phyloP scores from a whole-genome alignment of 2,329 filamentous ascomycete species.

The Lachnellula subtilissima region DNA sequence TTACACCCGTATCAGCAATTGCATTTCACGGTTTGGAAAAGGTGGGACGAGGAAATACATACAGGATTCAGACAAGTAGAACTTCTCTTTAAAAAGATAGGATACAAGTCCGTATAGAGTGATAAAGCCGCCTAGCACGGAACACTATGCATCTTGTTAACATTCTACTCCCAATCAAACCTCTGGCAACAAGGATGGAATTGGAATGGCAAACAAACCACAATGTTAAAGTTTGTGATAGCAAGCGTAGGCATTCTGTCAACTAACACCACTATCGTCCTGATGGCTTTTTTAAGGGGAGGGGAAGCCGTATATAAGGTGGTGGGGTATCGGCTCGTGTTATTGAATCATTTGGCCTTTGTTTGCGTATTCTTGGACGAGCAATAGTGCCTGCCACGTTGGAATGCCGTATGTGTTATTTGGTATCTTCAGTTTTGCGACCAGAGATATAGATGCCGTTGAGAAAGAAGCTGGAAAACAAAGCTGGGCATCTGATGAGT shows the following conservation, averaged over 20 bases:
- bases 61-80: slow-evolving; percentile 88
- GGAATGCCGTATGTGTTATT: not conserved
- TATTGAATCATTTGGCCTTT: slow-evolving; percentile 41
- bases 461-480: not conserved
- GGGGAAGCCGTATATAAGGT: slow-evolving; percentile 29
- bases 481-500: too few species aligned
- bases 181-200: not conserved
- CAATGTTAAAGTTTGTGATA: slow-evolving; percentile 49
- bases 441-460: not conserved
- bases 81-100: slow-evolving; percentile 82
- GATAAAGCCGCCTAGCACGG: slow-evolving; percentile 79
- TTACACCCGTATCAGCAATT: not conserved
- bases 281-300: slow-evolving; percentile 32
- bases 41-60: slow-evolving; percentile 33
- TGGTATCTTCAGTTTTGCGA: too few species aligned
- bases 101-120: slow-evolving; percentile 88
- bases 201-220: slow-evolving; percentile 21
- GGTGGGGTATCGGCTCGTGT: slow-evolving; percentile 29
- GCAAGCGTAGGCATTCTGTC: slow-evolving; percentile 43
- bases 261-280: slow-evolving; percentile 39
- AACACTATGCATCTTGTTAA: slow-evolving; percentile 29
- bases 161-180: not conserved
- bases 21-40: not conserved
- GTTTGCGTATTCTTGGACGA: not conserved
- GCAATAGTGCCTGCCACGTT: slow-evolving; percentile 15